Base-by-base conservation (phyloP, 352 stramenopile species). In the Phytophthora sansomeana region DNA sequence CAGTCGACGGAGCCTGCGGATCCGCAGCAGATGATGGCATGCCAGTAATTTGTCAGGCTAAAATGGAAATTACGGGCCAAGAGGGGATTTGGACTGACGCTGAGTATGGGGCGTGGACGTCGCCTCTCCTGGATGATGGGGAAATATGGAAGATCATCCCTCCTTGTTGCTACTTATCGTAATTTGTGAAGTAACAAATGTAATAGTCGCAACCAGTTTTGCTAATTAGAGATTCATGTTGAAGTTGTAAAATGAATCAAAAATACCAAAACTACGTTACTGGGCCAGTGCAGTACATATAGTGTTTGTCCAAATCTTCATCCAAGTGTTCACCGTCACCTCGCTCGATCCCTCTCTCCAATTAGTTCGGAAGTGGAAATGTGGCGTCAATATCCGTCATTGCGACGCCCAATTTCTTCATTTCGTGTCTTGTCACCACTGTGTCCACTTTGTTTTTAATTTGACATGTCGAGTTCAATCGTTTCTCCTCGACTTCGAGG, bases 1-100 rank as follows among this genome's bases (percentile, higher is more conserved):
- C 16, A 5, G n/a, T 6, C 30, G 30, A 26, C 21, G 21, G 39
- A 42, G 50, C 48, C 17, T 51, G 39, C 19, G 30, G 38, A 52
- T 51, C 28, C 4, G 28, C 28, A 17, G 59, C 41, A 7, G 50
- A 35, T 57, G 50, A 35, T 57, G 50, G 17, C 54, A 75, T 75
- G 16, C 38, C 29, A 55, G 63, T 75, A 74, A 74, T 70, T 72
- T 64, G 7, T 26, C 21, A 51, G 67, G 43, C 67, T 75, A 75
- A 62, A 72, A 72, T 72, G 26, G 24, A 32, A 75, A 75, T 24
- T 75, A 72, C 60, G 6, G 8, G 14, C 5, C 44, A 33, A 55
- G n/a, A 29, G 43, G 3, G 32, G 32, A 14, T 48, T 14, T 48
- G n/a, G 5, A 42, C 7, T 42, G 36, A 1, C 13, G 35, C 13